Evolutionary conservation across 768 basidiomycete species (phyloP), one percentile per base, ranked within the genome.

Genomic region (Boletales sp.): DNA sequence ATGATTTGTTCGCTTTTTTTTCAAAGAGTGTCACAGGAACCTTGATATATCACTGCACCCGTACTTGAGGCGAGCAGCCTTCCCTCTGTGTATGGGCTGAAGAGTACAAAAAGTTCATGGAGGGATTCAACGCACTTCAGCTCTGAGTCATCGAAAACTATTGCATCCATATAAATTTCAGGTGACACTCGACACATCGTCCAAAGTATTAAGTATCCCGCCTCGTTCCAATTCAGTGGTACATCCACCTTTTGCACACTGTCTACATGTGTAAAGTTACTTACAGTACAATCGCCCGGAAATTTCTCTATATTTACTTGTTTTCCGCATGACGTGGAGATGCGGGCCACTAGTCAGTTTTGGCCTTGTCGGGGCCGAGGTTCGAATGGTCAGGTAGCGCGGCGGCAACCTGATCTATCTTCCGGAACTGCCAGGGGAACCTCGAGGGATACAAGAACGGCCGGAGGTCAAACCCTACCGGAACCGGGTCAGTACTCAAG

Each of bases 361-460:
- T 79, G 41, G 73, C 56, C 58, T 77, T 76, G 52, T 77, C 74
- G 30, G 57, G 49, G 45, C 58, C 63, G 19, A 59, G 24, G 55
- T 68, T 62, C 5, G 87, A 86, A 55, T 81, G 77, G 62, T 92
- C 87, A 1, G 91, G 92, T 34, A 94, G 70, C 9, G 65, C 72
- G 5, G 82, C 86, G 7, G 90, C 92, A 5, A 91, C 77, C 51
- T 84, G 83, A 62, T 99, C 95, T 52, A 99, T 97, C 72, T 92
- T 94, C 69, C 75, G 85, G 72, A 97, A 99, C 66, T 99, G 97
- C 86, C 91, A 97, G 0, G 89, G 90, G 76, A 98, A 98, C 47
- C 89, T 79, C 12, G 92, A 85, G 3, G 93, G 91, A 69, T 98
- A 98, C 43, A 99, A 72, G 82, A 99, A 99, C 0, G 94, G 97